Base-by-base conservation (phyloP, 768 basidiomycete genomes). In the Naganishia onofrii region DNA sequence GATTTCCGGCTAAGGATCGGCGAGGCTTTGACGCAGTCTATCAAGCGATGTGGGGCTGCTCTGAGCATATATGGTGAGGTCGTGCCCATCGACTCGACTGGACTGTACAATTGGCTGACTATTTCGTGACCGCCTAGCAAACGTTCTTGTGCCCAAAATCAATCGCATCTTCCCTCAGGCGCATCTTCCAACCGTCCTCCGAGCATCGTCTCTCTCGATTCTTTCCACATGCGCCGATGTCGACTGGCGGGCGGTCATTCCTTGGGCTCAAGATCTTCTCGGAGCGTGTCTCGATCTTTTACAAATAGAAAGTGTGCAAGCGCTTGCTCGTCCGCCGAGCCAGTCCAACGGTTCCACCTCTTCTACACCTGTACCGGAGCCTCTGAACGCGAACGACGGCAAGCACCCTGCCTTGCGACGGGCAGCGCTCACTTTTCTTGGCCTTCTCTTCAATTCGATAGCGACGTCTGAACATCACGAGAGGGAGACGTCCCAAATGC, bases 361-460 rank as follows among this genome's bases (percentile, higher is more conserved):
- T 10, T 42, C 42, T 32, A 19, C 42, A 21, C 44, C 68, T 0
- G 68, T 55, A 28, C 34, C 32, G 0, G 74, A 76, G 23, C 76
- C 76, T 4, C 70, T 64, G 21, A 42, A 55, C 26, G 53, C 9
- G 9, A 52, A 67, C 23, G 73, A 77, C 74, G 72, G 89, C 0
- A 91, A 88, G 77, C 84, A 90, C 57, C 91, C 94, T 0, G 85
- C 91, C 0, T 82, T 97, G 3, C 86, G 94, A 36, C 89, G 95
- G 51, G 88, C 91, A 0, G 92, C 91, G 0, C 77, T 96, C n/a
- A 88, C 93, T 74, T 89, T 96, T 77, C 83, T 95, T 52, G 84
- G 87, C 0, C 76, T 88, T 10, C 82, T 93, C 36, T 79, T 92
- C n/a, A 84, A 85, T n/a, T 85, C 88, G 51, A 83, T 84, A 21